Evolutionary conservation across 768 basidiomycete species (phyloP).

Genomic region (Leccinellum luteum): DNA sequence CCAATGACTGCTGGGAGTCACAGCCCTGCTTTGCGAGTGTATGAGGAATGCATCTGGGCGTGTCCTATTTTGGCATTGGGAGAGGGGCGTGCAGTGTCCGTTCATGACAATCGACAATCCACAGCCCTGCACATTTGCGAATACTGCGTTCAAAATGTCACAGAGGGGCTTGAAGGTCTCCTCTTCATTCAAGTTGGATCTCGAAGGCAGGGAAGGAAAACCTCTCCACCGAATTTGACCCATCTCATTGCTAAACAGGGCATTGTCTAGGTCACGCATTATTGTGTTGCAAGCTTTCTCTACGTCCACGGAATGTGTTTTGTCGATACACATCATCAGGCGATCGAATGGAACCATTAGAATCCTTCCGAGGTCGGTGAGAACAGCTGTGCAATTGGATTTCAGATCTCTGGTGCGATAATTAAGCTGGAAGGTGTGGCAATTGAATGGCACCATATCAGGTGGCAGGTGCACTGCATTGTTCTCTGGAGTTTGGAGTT

Average conservation of each 20-base stretch:
- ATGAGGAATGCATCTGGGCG: too few relatives aligned
- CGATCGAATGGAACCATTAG: background rate
- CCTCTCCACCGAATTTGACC: background rate
- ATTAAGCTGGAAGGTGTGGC: background rate
- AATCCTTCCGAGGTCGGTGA: background rate
- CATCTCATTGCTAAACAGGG: background rate
- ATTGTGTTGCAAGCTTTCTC: background rate
- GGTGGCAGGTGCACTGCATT: background rate
- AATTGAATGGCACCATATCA: background rate
- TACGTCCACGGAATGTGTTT: background rate
- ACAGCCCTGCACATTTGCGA: background rate
- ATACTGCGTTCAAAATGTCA: background rate
- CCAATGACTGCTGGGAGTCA: background rate
- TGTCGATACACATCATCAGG: background rate
- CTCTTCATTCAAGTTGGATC: background rate
- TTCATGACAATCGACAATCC: background rate
- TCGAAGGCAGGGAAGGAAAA: background rate
- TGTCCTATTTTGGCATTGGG: background rate
- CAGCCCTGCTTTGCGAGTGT: too few relatives aligned
- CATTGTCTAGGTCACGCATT: background rate
- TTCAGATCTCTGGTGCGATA: background rate
- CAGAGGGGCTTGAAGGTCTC: background rate
- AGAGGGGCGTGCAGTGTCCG: background rate
- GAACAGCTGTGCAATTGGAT: background rate
- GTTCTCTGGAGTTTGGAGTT: too few relatives aligned